Evolutionary conservation across 495 filamentous ascomycete species (phyloP), one percentile per base, ranked within the genome.

Genomic region (Neurospora sp.): DNA sequence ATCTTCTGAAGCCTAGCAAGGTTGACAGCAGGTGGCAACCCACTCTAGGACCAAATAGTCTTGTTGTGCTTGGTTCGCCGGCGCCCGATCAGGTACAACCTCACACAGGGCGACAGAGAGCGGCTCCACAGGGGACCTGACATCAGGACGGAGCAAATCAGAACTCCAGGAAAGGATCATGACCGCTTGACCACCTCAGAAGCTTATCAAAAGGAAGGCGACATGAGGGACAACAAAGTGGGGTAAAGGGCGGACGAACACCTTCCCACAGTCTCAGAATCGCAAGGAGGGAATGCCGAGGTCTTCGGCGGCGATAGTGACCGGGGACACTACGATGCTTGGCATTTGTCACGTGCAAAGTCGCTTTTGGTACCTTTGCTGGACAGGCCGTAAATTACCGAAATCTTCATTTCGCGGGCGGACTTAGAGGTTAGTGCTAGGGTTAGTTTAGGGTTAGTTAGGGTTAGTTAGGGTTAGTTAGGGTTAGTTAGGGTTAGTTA

Each of bases 11-110:
- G 22, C 46, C 37, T 68, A 71, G 48, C 48, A 61, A 61, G 48
- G 48, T 61, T 61, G 48, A 61, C 48, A 61, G 48, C 53, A 66
- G 41, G 39, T 70, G 41, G 69, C 69, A 70, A 70, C 68, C 35
- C 68, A 44, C 68, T 38, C 68, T 20, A 38, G 35, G 35, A 18
- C 31, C 35, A 11, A 31, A 31, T 61, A 61, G 44, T 48, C 9
- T 48, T 31, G 27, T 31, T 31, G 27, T 31, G 27, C 27, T 31
- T 27, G 46, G 46, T 59, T 59, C 48, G 46, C 46, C 46, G 48
- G 48, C n/a, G 48, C 53, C 53, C 53, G 53, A 61, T 61, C 12
- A 61, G 22, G 22, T 31, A 61, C 53, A 16, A 16, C 53, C 53
- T 61, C 53, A 18, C 22, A 31, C 16, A 61, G 14, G 22, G 53